phyloP scores from a whole-genome alignment of 2,329 filamentous ascomycete species.

The Ceratocystis eucalypticola region DNA sequence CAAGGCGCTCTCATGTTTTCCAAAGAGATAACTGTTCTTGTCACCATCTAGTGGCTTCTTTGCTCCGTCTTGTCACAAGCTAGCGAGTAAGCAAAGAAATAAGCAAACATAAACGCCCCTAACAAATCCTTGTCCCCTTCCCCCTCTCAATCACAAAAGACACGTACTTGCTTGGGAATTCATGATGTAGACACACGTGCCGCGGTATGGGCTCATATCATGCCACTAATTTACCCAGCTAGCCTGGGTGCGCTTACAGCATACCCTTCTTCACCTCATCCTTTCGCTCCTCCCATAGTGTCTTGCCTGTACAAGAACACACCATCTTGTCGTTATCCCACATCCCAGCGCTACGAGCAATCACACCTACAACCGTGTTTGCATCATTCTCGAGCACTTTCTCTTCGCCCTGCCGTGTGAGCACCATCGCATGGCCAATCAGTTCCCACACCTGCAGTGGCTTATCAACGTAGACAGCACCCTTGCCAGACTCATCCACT shows the following conservation, averaged over 20 bases:
- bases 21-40: too few species aligned
- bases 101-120: too few species aligned
- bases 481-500: conserved; percentile 62
- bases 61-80: too few species aligned
- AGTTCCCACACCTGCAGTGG: conserved; percentile 87
- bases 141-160: too few species aligned
- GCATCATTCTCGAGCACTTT: conserved; percentile 55
- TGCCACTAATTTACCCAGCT: neutral
- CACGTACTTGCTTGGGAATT: neutral
- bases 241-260: conserved; percentile 42
- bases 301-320: conserved; percentile 95
- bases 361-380: conserved; percentile 80
- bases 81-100: too few species aligned
- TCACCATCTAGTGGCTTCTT: too few species aligned
- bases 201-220: neutral
- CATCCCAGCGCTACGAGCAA: conserved; percentile 89
- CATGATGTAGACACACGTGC: neutral
- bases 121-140: too few species aligned
- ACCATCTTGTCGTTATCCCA: conserved; percentile 99
- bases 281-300: conserved; percentile 89
- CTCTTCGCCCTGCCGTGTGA: conserved; percentile 48
- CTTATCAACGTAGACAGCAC: conserved; percentile 67
- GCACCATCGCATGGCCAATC: conserved; percentile 83
- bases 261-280: conserved; percentile 85
- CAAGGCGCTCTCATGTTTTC: too few species aligned